Evolutionary conservation across 2,329 filamentous ascomycete genomes (phyloP).

Genomic region (Penicillium palitans): DNA sequence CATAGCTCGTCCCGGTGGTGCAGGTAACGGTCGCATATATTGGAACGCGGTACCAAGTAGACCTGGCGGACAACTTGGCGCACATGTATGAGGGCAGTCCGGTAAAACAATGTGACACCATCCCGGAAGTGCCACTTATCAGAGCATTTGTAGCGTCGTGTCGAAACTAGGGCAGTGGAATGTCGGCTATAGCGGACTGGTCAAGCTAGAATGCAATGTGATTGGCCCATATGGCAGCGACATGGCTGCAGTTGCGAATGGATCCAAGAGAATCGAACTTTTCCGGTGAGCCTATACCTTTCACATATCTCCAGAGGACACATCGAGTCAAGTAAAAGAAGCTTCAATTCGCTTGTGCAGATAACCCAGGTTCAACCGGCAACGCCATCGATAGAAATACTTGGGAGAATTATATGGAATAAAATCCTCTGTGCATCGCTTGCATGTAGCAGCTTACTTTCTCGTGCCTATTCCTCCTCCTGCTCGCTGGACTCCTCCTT

Average conservation of each 20-base stretch:
- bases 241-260: neutral
- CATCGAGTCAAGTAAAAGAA: neutral
- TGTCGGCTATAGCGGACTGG: neutral
- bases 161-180: neutral
- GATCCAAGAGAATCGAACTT: neutral
- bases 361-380: conserved; percentile 5
- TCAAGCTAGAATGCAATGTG: neutral
- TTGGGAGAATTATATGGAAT: neutral
- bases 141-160: neutral
- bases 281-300: neutral
- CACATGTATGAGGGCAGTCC: neutral
- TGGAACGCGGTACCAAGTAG: neutral
- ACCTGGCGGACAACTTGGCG: neutral
- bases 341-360: conserved; percentile 7
- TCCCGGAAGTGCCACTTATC: neutral
- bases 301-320: neutral
- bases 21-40: neutral
- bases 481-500: neutral
- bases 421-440: neutral
- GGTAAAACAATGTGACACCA: neutral
- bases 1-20: conserved; percentile 23
- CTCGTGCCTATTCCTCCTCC: conserved; percentile 1
- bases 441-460: neutral
- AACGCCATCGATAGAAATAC: conserved; percentile 7
- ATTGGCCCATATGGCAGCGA: neutral